Evolutionary conservation across 768 basidiomycete genomes (phyloP), one percentile per base, ranked within the genome.

Genomic region (Tylopilus rubrobrunneus): DNA sequence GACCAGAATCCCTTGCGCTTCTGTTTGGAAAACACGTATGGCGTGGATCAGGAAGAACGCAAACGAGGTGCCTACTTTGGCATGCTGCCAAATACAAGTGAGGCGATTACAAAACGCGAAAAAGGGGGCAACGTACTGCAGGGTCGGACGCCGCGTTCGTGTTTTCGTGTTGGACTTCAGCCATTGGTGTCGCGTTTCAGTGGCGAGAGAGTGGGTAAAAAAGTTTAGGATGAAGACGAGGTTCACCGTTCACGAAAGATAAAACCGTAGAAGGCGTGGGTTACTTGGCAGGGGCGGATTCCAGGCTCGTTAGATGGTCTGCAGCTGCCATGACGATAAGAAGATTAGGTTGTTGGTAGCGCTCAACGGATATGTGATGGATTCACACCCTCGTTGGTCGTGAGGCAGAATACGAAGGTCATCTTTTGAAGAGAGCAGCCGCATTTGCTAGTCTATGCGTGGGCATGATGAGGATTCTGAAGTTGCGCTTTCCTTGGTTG

Each of bases 1-100:
- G 60, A 47, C 47, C n/a, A 58, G 21, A 62, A 59, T 5, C 60
- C 56, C 33, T 58, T 62, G 52, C 53, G 60, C 21, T 58, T 62
- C 60, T 62, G 46, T 10, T 31, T 0, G 28, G 8, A 29, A 45
- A 4, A 46, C 19, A 28, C 6, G 36, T 15, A 31, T 41, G 37
- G 5, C 10, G 34, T 49, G 1, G 21, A 14, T 19, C 15, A 10
- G 6, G 14, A 23, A 14, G 14, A 5, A 37, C 17, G 4, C 7
- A 21, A 34, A 21, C 25, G 15, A n/a, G 3, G 15, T 0, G 7
- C 60, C 12, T 4, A 62, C 60, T 48, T 58, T 61, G 37, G 21
- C 7, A 14, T 56, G 6, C 53, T 62, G 51, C 5, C 1, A 19
- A 14, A 7, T 41, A 9, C 19, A 8, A 28, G 21, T 57, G 27